Base-by-base conservation (phyloP, 169 alveolate species). In the Plasmodium relictum region DNA sequence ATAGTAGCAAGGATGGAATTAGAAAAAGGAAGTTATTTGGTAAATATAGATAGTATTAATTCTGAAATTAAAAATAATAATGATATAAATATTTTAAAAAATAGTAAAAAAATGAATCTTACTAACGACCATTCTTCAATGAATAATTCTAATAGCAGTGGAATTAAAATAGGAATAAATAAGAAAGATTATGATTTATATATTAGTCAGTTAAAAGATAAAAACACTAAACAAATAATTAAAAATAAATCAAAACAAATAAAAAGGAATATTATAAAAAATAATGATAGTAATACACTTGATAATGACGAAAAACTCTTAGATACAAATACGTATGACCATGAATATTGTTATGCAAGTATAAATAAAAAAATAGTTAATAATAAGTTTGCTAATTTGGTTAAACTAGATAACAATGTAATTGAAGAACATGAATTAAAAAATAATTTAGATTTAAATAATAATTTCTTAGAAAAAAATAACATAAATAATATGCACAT, bases 151-250 rank as follows among this genome's bases (percentile, higher is more conserved):
- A 66, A 63, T 42, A 20, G 61, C 0, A 26, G 78, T 16, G 89
- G 89, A 26, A 78, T 78, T 39, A 78, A 78, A 78, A 78, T 78
- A 0, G 89, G 89, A 10, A 48, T 78, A 22, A 78, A 78, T 42
- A 48, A 78, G 22, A 78, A 65, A 42, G 89, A 78, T 42, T 78
- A 78, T 69, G 89, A 78, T 65, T 6, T 78, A 41, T 78, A 78
- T 52, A 78, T 78, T 78, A 78, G 78, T 14, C 89, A 78, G 24
- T n/a, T 78, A n/a, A 78, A 78, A n/a, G 76, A 65, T 44, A 45
- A 44, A 0, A 41, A 69, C 2, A 20, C 48, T 3, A 65, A 78
- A 3, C 48, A 39, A 4, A n/a, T 78, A 31, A 44, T 14, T 16
- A 63, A 22, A 48, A 52, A 9, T 78, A 62, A 78, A 52, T 12